A percentile compares a stretch with the other conserved stretches of the same genome.
These are phyloP conservation scores for Ganoderma multipileum DNA, from an alignment of 1,284 basidiomycete genomes.

Conservation along the genomic window DNA sequence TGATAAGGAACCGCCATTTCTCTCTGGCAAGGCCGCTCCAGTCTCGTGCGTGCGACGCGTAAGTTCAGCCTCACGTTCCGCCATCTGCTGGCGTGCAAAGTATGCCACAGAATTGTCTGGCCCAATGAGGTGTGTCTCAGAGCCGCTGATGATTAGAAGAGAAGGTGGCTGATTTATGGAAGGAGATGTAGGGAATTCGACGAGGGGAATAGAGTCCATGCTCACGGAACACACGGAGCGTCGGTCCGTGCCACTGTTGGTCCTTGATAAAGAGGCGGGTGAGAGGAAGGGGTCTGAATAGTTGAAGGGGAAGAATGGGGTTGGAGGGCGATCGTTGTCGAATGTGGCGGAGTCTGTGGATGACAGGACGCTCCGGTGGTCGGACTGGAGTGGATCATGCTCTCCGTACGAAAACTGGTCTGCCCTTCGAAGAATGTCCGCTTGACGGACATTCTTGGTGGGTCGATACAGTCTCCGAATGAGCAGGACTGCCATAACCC, in stretches of 20 bases:
- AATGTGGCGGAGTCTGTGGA: slow-evolving; percentile 9
- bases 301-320: slow-evolving; percentile 5
- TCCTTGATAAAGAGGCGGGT: not conserved
- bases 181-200: slow-evolving; percentile 8
- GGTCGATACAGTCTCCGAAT: slow-evolving; percentile 12
- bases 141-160: slow-evolving; percentile 14
- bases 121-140: slow-evolving; percentile 22
- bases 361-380: not conserved
- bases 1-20: not conserved
- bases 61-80: slow-evolving; percentile 25
- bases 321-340: not conserved
- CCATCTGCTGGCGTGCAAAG: slow-evolving; percentile 20
- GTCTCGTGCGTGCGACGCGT: slow-evolving; percentile 19
- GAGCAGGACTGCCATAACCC: slow-evolving; percentile 9
- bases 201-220: slow-evolving; percentile 14
- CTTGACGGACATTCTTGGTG: not conserved
- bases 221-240: not conserved
- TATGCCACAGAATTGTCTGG: slow-evolving; percentile 25
- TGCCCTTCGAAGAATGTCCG: slow-evolving; percentile 3
- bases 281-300: slow-evolving; percentile 4
- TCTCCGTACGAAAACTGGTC: slow-evolving; percentile 10
- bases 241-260: not conserved
- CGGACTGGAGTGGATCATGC: slow-evolving; percentile 9
- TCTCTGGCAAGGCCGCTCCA: slow-evolving; percentile 15
- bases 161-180: not conserved